Evolutionary conservation across 228 moss, liverwort and hornwort species (phyloP), one percentile per base, ranked within the genome.

Genomic region (Sphagnum fallax): DNA sequence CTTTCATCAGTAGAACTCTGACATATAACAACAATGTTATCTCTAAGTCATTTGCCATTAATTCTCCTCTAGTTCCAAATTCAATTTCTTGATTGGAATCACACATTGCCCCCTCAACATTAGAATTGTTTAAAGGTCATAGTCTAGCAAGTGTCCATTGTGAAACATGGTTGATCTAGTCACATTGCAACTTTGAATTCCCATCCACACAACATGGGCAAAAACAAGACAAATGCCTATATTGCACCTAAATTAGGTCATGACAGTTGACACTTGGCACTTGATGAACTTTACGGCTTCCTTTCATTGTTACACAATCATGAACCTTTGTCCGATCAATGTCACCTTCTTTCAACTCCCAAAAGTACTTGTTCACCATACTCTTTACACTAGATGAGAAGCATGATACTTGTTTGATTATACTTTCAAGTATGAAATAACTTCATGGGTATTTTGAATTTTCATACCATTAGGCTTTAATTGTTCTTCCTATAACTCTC

Each of bases 151-250:
- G 14, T 8, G 57, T 58, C 57, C 14, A 58, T 58, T 9, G 1
- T 58, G 57, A 14, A 58, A 58, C 57, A 58, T 58, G 57, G 57
- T 58, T 58, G 9, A 8, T 58, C 9, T 58, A 14, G 1, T 58
- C 57, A 14, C 57, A 58, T 58, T 58, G 10, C 9, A 58, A 58
- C 10, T 58, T 1, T 14, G 14, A 58, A 58, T 14, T 58, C 9
- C 57, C 57, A 58, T 58, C 57, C 14, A 58, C 14, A 58, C 57
- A 58, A 58, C 9, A 58, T 58, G 14, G 57, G 57, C 57, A 58
- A 58, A 58, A 58, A 58, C 57, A 58, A 58, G 57, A 58, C 57
- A 58, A 58, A 58, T 58, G 57, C 14, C 57, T 58, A 58, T 58
- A 58, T 8, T 58, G 57, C 57, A 58, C 14, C 2, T 58, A 58